A percentile compares a stretch with the other conserved stretches of the same genome.
Evolutionary conservation across 2,329 filamentous ascomycete genomes (phyloP).

Genomic region (Xylaria multiplex): DNA sequence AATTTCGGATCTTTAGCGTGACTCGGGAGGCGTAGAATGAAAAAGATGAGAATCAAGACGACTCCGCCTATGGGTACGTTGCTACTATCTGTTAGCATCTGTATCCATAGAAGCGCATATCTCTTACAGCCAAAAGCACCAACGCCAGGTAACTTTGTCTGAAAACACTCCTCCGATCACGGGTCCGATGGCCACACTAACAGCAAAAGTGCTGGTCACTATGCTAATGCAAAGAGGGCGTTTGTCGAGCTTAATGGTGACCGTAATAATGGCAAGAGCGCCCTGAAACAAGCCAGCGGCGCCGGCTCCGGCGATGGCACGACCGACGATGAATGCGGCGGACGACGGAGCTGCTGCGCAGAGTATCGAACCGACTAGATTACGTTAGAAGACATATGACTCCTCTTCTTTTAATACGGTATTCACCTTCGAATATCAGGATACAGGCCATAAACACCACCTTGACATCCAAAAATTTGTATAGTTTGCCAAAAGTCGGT

Average conservation of each 20-base stretch:
- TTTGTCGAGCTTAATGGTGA: conserved; percentile 46
- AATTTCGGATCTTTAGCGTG: no score
- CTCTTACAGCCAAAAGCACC: no score
- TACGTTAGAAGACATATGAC: no score
- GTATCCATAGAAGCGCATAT: no score
- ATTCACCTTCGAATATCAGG: conserved; percentile 45
- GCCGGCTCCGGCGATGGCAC: conserved; percentile 52
- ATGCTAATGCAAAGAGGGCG: conserved; percentile 49
- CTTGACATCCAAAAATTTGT: conserved; percentile 33
- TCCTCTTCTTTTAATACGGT: no score
- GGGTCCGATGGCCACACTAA: conserved; percentile 49
- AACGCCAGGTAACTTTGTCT: conserved; percentile 41
- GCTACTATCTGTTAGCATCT: conserved; percentile 33
- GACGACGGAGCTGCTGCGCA: conserved; percentile 53
- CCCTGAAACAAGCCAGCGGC: conserved; percentile 52
- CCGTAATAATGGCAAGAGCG: conserved; percentile 47
- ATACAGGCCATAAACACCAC: no score
- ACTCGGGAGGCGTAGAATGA: no score
- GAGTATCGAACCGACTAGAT: conserved; percentile 49
- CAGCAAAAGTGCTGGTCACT: conserved; percentile 49
- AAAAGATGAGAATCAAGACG: conserved; percentile 19
- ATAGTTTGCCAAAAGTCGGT: conserved; percentile 53
- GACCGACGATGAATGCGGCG: conserved; percentile 52
- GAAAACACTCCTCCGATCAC: conserved; percentile 52
- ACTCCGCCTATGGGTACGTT: conserved; percentile 52